Percentiles rank a stretch among this genome's conserved stretches.
These are phyloP conservation scores for Melampsora occidentalis DNA, from an alignment of 1,284 basidiomycete genomes.

Conservation along the genomic window DNA sequence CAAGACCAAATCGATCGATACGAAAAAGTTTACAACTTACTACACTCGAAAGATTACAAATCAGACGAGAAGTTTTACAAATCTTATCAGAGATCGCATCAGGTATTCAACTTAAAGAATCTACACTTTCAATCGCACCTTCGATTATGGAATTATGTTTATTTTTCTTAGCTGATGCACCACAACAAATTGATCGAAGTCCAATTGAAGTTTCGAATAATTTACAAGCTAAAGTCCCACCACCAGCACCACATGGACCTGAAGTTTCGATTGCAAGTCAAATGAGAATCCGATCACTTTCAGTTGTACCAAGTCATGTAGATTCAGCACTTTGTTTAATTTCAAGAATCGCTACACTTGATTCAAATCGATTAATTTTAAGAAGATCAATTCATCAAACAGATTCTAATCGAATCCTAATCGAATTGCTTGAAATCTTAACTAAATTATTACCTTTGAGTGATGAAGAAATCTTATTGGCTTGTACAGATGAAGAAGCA, in stretches of 20 bases:
- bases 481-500: constrained; percentile 18
- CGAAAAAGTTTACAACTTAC: constrained; percentile 45
- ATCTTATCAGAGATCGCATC: constrained; percentile 68
- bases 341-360: constrained; percentile 16
- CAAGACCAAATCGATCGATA: background rate
- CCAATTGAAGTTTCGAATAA: constrained; percentile 3
- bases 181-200: constrained; percentile 33
- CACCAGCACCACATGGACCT: background rate
- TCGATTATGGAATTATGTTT: constrained; percentile 16
- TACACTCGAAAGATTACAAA: constrained; percentile 59
- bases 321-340: constrained; percentile 30
- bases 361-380: constrained; percentile 24
- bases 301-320: constrained; percentile 33
- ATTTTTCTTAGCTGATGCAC: constrained; percentile 36
- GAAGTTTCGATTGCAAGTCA: constrained; percentile 13
- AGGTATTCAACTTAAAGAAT: constrained; percentile 58
- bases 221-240: background rate
- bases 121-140: constrained; percentile 2
- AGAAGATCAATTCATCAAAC: constrained; percentile 15
- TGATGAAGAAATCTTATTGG: constrained; percentile 37
- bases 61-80: constrained; percentile 74
- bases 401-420: background rate
- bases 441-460: constrained; percentile 34
- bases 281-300: constrained; percentile 12
- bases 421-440: constrained; percentile 23